Conservation (phyloP, 371 early-diverging fungal genomes). For the Mucor velutinosus region DNA sequence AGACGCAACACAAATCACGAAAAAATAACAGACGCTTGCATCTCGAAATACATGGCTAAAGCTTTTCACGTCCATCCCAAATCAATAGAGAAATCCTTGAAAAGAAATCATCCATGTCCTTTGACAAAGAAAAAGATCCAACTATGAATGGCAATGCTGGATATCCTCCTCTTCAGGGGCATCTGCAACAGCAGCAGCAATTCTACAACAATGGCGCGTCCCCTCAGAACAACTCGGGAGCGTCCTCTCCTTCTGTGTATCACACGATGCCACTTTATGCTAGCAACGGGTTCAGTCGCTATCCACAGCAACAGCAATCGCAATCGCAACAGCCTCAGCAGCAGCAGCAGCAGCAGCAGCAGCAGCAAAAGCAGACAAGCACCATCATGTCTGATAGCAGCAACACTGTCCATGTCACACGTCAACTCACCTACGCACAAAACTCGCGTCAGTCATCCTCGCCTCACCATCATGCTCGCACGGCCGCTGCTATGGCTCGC, state of each 20-base stretch:
- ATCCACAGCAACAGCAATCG: background rate
- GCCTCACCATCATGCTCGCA: constrained; percentile 87
- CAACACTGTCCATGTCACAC: constrained; percentile 58
- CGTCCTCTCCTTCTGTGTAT: constrained; percentile 1
- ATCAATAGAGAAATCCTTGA: background rate
- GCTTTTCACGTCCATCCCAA: background rate
- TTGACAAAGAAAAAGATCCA: constrained; percentile 11
- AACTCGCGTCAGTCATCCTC: constrained; percentile 75
- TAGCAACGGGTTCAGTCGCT: background rate
- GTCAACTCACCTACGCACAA: constrained; percentile 71
- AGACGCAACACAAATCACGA: background rate
- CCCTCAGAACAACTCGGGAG: background rate
- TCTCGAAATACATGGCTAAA: constrained; percentile 7
- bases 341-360: constrained; percentile 25
- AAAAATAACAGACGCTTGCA: background rate
- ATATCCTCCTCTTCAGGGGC: constrained; percentile 1
- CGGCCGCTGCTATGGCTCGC: constrained; percentile 66
- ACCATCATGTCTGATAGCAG: constrained; percentile 13
- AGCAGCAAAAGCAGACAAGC: constrained; percentile 16
- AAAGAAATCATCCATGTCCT: constrained; percentile 3
- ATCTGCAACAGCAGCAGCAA: background rate
- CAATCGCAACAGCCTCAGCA: background rate
- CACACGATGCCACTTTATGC: background rate
- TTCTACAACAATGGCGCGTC: background rate
- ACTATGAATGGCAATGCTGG: constrained; percentile 6